Conservation (phyloP, 1,139 yeast species). For the Blastobotrys proliferans region DNA sequence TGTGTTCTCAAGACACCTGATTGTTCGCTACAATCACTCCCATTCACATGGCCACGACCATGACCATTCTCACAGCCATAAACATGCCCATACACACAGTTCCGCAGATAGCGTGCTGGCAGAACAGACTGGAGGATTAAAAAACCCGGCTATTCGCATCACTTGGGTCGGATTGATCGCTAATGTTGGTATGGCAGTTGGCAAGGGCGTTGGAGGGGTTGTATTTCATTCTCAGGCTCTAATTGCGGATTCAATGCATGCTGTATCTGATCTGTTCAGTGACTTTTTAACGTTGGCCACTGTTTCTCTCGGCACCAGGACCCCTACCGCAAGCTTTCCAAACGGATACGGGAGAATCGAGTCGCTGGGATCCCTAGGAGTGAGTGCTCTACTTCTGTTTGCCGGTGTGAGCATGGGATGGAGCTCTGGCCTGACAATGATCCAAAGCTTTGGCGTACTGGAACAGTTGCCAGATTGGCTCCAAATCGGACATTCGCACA, state of each 20-base stretch:
- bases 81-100: slow-evolving; percentile 31
- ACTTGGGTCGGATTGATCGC: slow-evolving; percentile 88
- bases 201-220: slow-evolving; percentile 86
- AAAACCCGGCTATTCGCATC: slow-evolving; percentile 85
- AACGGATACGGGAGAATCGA: slow-evolving; percentile 92
- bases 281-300: slow-evolving; percentile 88
- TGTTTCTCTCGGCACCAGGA: slow-evolving; percentile 67
- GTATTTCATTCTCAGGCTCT: slow-evolving; percentile 92
- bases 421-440: slow-evolving; percentile 68
- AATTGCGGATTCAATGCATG: slow-evolving; percentile 91
- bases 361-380: slow-evolving; percentile 85
- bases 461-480: slow-evolving; percentile 18
- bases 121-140: slow-evolving; percentile 33
- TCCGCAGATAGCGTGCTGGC: slow-evolving; percentile 29
- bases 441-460: slow-evolving; percentile 39
- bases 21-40: slow-evolving; percentile 14
- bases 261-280: slow-evolving; percentile 82
- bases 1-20: neutral
- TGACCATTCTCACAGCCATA: slow-evolving; percentile 28
- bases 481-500: slow-evolving; percentile 41
- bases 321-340: slow-evolving; percentile 68
- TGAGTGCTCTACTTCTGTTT: slow-evolving; percentile 70
- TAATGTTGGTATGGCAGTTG: slow-evolving; percentile 78
- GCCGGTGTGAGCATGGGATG: slow-evolving; percentile 94
- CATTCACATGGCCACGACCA: slow-evolving; percentile 22